Evolutionary conservation across 106 monocot species (phyloP), one percentile per base, ranked within the genome.

Genomic region (Dioscorea alata): DNA sequence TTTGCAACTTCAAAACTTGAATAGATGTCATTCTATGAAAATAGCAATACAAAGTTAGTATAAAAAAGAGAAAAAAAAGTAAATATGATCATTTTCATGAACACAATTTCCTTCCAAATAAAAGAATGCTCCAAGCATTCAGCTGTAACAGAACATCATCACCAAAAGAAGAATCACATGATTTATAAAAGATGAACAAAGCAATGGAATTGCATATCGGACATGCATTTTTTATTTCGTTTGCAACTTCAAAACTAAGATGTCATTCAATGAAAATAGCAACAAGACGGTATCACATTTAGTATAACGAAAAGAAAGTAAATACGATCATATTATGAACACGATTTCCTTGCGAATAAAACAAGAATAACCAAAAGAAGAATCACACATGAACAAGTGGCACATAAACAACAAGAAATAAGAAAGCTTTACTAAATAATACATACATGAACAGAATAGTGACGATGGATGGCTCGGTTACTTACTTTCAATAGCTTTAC

Each of bases 401-500:
- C 15, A 14, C 2, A 19, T 54, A 54, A 54, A 54, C 54, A 54
- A 16, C 15, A 19, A 19, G 54, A 54, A 16, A 54, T 18, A 18
- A 16, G 15, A 54, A 54, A 54, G 3, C 4, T 13, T 54, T 54
- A 15, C 8, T 2, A 54, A 8, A 8, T 54, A 54, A 54, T 18
- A 0, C 4, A 53, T n/a, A 53, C 5, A 18, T 54, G 54, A 13
- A 54, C 3, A 4, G 19, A 54, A 54, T 5, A 54, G 15, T 54
- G 15, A 4, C 13, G 13, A 54, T 18, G 53, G 19, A 18, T 54
- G 42, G 22, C 33, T 52, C 5, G 23, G 33, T 52, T 21, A 80
- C 71, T 61, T 71, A 81, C 80, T 81, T 51, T 81, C 80, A 60
- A 81, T 59, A 49, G 80, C 80, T 61, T 75, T 81, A 4, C 75